A percentile compares a stretch with the other conserved stretches of the same genome.
These are phyloP conservation scores for Pyricularia pennisetigena DNA, from an alignment of 2,329 filamentous ascomycete species.

Conservation along the genomic window DNA sequence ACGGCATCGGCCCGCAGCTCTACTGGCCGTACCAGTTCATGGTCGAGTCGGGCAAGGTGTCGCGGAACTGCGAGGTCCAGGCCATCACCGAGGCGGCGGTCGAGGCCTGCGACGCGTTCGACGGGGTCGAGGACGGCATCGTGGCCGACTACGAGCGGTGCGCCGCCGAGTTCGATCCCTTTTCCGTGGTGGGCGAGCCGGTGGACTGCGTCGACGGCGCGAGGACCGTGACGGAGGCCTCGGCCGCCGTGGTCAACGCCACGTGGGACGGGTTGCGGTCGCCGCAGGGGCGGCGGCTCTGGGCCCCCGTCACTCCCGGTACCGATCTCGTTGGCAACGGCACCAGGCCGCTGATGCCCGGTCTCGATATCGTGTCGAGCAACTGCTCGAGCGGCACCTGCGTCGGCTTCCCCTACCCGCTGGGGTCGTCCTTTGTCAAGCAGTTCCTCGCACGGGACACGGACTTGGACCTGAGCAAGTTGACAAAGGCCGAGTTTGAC, in stretches of 20 bases:
- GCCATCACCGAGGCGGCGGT: slow-evolving; percentile 25
- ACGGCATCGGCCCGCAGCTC: slow-evolving; percentile 17
- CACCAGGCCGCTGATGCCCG: slow-evolving; percentile 12
- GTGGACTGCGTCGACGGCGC: slow-evolving; percentile 1
- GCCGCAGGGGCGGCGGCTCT: slow-evolving; percentile 7
- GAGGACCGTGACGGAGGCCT: slow-evolving; percentile 3
- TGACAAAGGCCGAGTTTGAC: not conserved
- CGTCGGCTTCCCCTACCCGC: not conserved
- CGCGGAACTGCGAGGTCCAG: slow-evolving; percentile 23
- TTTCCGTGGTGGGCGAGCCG: not conserved
- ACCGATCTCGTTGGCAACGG: slow-evolving; percentile 4
- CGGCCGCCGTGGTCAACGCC: slow-evolving; percentile 12
- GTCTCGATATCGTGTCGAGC: not conserved
- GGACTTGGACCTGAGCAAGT: not conserved
- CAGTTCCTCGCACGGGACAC: not conserved
- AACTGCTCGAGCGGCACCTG: not conserved
- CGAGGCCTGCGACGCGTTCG: slow-evolving; percentile 30
- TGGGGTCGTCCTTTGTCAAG: not conserved
- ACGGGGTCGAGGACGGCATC: slow-evolving; percentile 29
- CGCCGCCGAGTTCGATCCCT: slow-evolving; percentile 17
- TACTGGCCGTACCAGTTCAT: slow-evolving; percentile 22
- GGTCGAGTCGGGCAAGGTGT: slow-evolving; percentile 2
- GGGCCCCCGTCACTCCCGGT: slow-evolving; percentile 10
- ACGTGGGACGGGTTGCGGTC: slow-evolving; percentile 8
- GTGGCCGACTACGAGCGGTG: slow-evolving; percentile 21